A percentile compares a stretch with the other conserved stretches of the same genome.
Conservation (phyloP, 2,329 filamentous ascomycete genomes). For the Ampelomyces quisqualis region DNA sequence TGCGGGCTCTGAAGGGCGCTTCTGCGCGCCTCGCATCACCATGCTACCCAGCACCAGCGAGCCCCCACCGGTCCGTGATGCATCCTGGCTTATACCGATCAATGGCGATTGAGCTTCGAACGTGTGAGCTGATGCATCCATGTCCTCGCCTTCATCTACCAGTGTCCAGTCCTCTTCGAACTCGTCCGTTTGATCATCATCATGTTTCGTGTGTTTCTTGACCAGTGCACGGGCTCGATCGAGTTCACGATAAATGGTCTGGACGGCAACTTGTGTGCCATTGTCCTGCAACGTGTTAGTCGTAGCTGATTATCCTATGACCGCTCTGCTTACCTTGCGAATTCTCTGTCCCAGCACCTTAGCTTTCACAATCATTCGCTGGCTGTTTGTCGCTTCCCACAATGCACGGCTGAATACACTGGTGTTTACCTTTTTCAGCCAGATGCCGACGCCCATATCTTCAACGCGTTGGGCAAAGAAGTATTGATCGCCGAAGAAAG, state of each 20-base stretch:
- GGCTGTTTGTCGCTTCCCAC: slow-evolving; percentile 87
- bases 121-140: slow-evolving; percentile 17
- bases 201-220: slow-evolving; percentile 54
- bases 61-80: slow-evolving; percentile 21
- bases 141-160: slow-evolving; percentile 62
- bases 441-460: slow-evolving; percentile 88
- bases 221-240: slow-evolving; percentile 88
- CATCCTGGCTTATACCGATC: slow-evolving; percentile 26
- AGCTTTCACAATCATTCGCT: slow-evolving; percentile 89
- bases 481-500: slow-evolving; percentile 97
- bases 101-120: slow-evolving; percentile 26
- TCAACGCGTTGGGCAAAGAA: slow-evolving; percentile 91
- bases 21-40: slow-evolving; percentile 30
- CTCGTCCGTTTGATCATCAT: slow-evolving; percentile 53
- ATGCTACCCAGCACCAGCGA: slow-evolving; percentile 35
- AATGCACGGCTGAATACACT: slow-evolving; percentile 80
- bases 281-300: slow-evolving; percentile 63
- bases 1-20: slow-evolving; percentile 22
- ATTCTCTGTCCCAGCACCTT: slow-evolving; percentile 81
- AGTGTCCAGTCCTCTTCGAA: slow-evolving; percentile 91
- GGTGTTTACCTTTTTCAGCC: slow-evolving; percentile 86
- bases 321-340: slow-evolving; percentile 65
- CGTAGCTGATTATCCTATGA: slow-evolving; percentile 19
- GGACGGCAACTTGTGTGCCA: slow-evolving; percentile 85
- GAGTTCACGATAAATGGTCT: slow-evolving; percentile 89